Base-by-base conservation (phyloP, 2,329 filamentous ascomycete genomes). In the Leptographium lundbergii region DNA sequence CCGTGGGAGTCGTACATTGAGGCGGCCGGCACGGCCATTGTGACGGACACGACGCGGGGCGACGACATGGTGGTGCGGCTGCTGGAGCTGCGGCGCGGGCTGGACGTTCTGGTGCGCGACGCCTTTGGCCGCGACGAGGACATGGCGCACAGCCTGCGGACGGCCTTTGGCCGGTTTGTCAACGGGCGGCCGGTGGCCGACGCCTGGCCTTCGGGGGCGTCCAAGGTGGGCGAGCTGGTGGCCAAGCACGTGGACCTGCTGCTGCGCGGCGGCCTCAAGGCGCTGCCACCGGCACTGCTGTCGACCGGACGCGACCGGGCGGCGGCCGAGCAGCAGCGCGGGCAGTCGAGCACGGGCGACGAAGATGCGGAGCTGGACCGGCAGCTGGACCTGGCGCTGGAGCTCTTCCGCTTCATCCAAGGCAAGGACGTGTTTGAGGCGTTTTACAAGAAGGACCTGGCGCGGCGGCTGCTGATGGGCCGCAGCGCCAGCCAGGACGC, bases 361-460 rank as follows among this genome's bases (percentile, higher is more conserved):
- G 92, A 99, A 69, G 92, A 97, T 69, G 86, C 87, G 0, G 91
- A 96, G 70, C 81, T 99, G 60, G 91, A 96, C 67, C 84, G 87
- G 45, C 94, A 97, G 69, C 79, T 99, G 13, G 91, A 99, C 66
- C 88, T 95, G 68, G 91, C 89, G 0, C 77, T 99, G 3, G 92
- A 97, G 70, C 77, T 99, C 5, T 99, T 99, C 79, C 84, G 95
- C 6, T 97, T 97, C 70, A 89, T 99, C 39, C 87, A 97, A 68
- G 94, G 94, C 64, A 99, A 99, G 71, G 92, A 95, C 59, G 89
- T 96, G 0, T 99, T 99, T 63, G 94, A 99, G 70, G 92, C 94
- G 1, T 99, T 99, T 70, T 99, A 99, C 80, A 99, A 99, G 77
- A 95, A 94, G 67, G 94, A 97, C 68, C 80, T 99, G 56, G 92